phyloP scores from a whole-genome alignment of 805 yeast species.

The Candida xiaguanensis region DNA sequence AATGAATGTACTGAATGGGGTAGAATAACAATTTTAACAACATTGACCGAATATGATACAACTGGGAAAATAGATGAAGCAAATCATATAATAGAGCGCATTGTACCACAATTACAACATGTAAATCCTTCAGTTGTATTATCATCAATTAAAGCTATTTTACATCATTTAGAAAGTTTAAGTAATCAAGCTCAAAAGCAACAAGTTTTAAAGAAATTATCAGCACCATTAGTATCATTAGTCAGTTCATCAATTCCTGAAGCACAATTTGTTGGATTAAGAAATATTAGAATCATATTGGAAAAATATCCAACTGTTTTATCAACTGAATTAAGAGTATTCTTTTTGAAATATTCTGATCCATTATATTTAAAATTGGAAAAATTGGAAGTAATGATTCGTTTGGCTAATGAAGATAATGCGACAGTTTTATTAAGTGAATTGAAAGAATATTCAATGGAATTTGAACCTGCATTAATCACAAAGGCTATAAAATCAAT shows the following conservation, averaged over 20 bases:
- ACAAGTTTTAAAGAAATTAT: constrained; percentile 59
- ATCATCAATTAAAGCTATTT: constrained; percentile 74
- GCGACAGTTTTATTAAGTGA: constrained; percentile 60
- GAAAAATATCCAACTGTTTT: constrained; percentile 84
- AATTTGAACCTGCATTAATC: constrained; percentile 78
- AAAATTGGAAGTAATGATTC: constrained; percentile 69
- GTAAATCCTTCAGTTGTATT: constrained; percentile 94
- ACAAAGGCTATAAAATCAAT: constrained; percentile 61
- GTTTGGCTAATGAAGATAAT: constrained; percentile 61
- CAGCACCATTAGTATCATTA: constrained; percentile 84
- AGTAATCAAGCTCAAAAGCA: constrained; percentile 37
- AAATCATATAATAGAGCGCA: constrained; percentile 80
- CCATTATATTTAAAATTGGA: constrained; percentile 76
- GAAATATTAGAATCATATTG: constrained; percentile 83
- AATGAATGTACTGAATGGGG: constrained; percentile 99
- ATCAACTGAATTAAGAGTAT: constrained; percentile 77
- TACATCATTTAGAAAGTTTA: constrained; percentile 60
- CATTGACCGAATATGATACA: constrained; percentile 70
- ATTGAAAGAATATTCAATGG: constrained; percentile 77
- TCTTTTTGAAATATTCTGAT: constrained; percentile 84
- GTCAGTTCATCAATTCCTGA: constrained; percentile 84
- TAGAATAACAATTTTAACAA: constrained; percentile 80
- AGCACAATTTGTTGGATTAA: constrained; percentile 88
- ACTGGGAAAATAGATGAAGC: constrained; percentile 56
- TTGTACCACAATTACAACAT: constrained; percentile 93